phyloP scores from a whole-genome alignment of 495 filamentous ascomycete genomes.

The Penicillium ochrochloron region DNA sequence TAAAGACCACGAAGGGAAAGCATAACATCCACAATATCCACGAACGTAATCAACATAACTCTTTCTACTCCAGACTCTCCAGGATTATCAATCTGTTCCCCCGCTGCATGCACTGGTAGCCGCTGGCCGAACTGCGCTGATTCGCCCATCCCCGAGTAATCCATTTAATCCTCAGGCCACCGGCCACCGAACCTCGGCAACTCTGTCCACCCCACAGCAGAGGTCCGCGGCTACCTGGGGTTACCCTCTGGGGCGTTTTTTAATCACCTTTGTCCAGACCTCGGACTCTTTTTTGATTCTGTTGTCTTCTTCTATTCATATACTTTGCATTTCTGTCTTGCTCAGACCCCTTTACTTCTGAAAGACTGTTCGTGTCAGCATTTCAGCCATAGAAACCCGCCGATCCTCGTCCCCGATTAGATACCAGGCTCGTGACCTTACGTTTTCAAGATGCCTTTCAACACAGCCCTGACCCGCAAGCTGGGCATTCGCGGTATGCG shows the following conservation, averaged over 20 bases:
- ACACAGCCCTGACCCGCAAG: conserved; percentile 84
- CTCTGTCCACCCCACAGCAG: conserved; percentile 36
- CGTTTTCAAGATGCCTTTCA: conserved; percentile 76
- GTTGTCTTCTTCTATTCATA: conserved; percentile 2
- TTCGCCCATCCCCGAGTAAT: conserved; percentile 7
- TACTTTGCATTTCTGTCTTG: not conserved
- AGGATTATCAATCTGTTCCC: conserved; percentile 2
- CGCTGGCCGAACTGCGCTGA: not conserved
- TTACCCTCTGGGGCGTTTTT: conserved; percentile 19
- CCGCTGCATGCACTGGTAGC: conserved; percentile 1
- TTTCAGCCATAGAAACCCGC: not conserved
- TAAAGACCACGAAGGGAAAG: not conserved
- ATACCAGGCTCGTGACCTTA: not conserved
- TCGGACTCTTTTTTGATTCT: not conserved
- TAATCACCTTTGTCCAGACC: conserved; percentile 9
- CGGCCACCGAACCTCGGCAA: conserved; percentile 41
- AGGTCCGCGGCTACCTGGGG: conserved; percentile 35
- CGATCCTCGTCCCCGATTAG: conserved; percentile 7
- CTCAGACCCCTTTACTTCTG: not conserved
- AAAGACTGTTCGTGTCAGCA: not conserved
- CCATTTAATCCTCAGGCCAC: conserved; percentile 20
- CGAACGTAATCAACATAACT: not conserved
- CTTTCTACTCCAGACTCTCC: not conserved
- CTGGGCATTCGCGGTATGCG: conserved; percentile 84
- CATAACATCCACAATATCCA: not conserved